Evolutionary conservation across 257 asterid genomes (phyloP).

Genomic region (Solanum corneliomulleri): DNA sequence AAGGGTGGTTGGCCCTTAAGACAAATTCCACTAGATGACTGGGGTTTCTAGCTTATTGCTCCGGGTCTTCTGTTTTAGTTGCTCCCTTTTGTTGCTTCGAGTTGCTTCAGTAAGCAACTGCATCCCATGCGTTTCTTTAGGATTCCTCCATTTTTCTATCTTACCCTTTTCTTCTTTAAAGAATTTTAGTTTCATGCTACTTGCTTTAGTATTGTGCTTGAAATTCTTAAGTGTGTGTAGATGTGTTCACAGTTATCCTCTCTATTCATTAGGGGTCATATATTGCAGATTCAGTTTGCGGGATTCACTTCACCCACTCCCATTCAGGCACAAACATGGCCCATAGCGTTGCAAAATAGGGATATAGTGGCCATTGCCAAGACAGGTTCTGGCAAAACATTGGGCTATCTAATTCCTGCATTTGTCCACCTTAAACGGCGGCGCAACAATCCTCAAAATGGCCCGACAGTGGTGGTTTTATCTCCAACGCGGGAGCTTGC

Average conservation of each 20-base stretch:
- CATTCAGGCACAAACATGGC: constrained; percentile 98
- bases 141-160: constrained; percentile 13
- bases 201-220: background rate
- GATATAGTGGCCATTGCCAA: constrained; percentile 98
- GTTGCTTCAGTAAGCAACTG: constrained; percentile 99
- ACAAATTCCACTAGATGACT: constrained; percentile 76
- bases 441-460: constrained; percentile 66
- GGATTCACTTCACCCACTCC: constrained; percentile 95
- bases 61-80: constrained; percentile 68
- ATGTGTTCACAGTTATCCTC: background rate
- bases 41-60: constrained; percentile 80
- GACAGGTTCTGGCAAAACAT: constrained; percentile 96
- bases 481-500: constrained; percentile 99
- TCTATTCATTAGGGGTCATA: constrained; percentile 8
- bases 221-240: constrained; percentile 6
- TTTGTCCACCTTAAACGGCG: constrained; percentile 65
- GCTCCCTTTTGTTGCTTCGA: constrained; percentile 80
- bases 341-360: constrained; percentile 62
- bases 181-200: background rate
- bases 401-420: constrained; percentile 92
- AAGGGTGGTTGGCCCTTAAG: constrained; percentile 71
- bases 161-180: background rate
- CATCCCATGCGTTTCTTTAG: constrained; percentile 48
- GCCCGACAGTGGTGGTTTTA: constrained; percentile 84
- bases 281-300: constrained; percentile 64